Evolutionary conservation across 2,329 filamentous ascomycete species (phyloP).

Genomic region (Penicillium sp.): DNA sequence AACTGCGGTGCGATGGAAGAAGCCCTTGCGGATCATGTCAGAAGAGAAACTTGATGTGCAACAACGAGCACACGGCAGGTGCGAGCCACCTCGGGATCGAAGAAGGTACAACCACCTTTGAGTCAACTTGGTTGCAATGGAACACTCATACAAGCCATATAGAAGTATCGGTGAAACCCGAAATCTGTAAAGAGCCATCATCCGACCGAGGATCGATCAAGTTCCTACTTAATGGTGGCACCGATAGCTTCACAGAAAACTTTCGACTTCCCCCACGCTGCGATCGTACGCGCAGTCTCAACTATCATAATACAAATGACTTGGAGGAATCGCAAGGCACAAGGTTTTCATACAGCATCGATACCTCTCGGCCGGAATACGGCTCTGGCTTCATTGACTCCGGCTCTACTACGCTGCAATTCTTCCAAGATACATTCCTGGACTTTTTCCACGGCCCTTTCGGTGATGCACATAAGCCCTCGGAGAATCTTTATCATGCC

Average conservation of each 20-base stretch:
- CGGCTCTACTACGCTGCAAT: constrained; percentile 27
- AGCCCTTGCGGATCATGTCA: constrained; percentile 46
- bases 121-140: not conserved
- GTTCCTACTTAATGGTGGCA: constrained; percentile 47
- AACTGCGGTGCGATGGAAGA: constrained; percentile 47
- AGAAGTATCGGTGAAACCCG: constrained; percentile 24
- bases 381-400: constrained; percentile 23
- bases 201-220: constrained; percentile 48
- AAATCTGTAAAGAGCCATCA: constrained; percentile 29
- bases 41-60: constrained; percentile 44
- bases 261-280: constrained; percentile 44
- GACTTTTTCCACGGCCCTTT: constrained; percentile 41
- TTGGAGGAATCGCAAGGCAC: constrained; percentile 23
- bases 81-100: constrained; percentile 13
- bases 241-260: constrained; percentile 47
- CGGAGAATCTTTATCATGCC: constrained; percentile 20
- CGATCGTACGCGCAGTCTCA: constrained; percentile 38
- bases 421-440: constrained; percentile 39
- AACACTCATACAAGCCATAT: not conserved
- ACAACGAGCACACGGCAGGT: constrained; percentile 31
- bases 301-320: constrained; percentile 35
- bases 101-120: constrained; percentile 17
- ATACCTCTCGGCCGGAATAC: constrained; percentile 17
- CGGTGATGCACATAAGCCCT: constrained; percentile 25
- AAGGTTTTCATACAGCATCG: constrained; percentile 15